Evolutionary conservation across 139 green algal genomes (phyloP), one percentile per base, ranked within the genome.

Genomic region (Coelastrella sp.): DNA sequence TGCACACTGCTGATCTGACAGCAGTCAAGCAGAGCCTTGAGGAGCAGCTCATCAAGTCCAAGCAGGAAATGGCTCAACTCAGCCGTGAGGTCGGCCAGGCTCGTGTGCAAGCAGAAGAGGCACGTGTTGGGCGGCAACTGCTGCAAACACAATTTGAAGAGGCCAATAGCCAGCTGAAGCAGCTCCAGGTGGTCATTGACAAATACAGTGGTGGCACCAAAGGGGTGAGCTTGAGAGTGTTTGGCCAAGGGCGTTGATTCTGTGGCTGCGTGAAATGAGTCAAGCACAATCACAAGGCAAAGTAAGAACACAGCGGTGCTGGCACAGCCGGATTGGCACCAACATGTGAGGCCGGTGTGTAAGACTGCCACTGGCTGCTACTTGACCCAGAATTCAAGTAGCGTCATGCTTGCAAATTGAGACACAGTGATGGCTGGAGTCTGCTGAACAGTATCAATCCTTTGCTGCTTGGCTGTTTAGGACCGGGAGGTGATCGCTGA

Each of bases 101-200:
- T 5, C 84, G 84, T 75, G 68, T 49, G 19, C 27, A 73, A 59
- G 27, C 25, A 19, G 68, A 75, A 49, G 84, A 86, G 49, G 80
- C 80, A 9, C 58, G 80, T 66, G 59, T 58, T 15, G 80, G 20
- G 20, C 57, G 8, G 59, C 80, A 86, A 59, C 7, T 75, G 68
- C 84, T 88, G 84, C 84, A 88, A 57, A 80, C 14, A 19, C 84
- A 88, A 57, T 66, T 88, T 17, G 68, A 88, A 57, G 84, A 88
- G 84, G 84, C 84, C 5, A 80, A 70, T 8, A 58, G 27, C 68
- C 65, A n/a, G 19, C 7, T 81, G 20, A 65, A 24, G 20, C 84
- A 88, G 68, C 84, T 88, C 35, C 84, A 81, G 63, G 65, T 4
- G 8, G 49, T 87, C 14, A 15, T 87, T 17, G 82, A 70, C 6